These are phyloP conservation scores for Fusarium staphyleae DNA, from an alignment of 2,329 filamentous ascomycete genomes.

Conservation along the genomic window DNA sequence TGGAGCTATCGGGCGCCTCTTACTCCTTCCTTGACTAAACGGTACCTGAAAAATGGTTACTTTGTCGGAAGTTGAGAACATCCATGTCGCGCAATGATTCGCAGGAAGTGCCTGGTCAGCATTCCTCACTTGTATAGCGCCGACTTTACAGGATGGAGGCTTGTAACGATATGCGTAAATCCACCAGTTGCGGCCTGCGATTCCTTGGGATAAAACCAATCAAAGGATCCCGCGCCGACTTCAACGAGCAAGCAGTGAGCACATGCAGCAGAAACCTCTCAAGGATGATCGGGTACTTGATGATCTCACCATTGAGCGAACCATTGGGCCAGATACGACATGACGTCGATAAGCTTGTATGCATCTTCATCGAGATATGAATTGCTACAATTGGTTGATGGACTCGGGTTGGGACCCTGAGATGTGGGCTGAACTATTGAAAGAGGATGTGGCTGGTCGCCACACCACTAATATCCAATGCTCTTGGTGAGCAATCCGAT, in stretches of 20 bases:
- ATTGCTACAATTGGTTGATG: constrained; percentile 5
- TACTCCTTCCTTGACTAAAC: constrained; percentile 44
- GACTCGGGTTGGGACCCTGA: constrained; percentile 28
- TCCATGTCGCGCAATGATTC: constrained; percentile 58
- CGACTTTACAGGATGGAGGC: constrained; percentile 39
- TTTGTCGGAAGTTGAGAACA: constrained; percentile 65
- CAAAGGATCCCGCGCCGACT: constrained; percentile 29
- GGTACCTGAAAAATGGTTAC: constrained; percentile 43
- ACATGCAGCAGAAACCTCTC: constrained; percentile 38
- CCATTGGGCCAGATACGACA: constrained; percentile 5
- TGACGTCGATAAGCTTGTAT: background rate
- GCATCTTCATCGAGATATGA: background rate
- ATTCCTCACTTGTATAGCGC: constrained; percentile 41
- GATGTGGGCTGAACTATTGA: constrained; percentile 28
- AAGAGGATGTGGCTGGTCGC: constrained; percentile 23
- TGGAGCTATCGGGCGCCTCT: constrained; percentile 40
- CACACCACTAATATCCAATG: constrained; percentile 7
- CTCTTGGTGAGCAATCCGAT: constrained; percentile 6
- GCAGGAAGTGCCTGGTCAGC: constrained; percentile 62
- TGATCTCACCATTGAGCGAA: constrained; percentile 8
- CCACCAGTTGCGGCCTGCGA: constrained; percentile 31
- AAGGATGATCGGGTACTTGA: constrained; percentile 15
- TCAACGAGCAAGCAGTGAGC: constrained; percentile 63
- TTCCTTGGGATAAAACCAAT: constrained; percentile 41
- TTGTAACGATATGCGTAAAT: constrained; percentile 31